Evolutionary conservation across 2,329 filamentous ascomycete genomes (phyloP), one percentile per base, ranked within the genome.

Genomic region (Juglanconis oblonga): DNA sequence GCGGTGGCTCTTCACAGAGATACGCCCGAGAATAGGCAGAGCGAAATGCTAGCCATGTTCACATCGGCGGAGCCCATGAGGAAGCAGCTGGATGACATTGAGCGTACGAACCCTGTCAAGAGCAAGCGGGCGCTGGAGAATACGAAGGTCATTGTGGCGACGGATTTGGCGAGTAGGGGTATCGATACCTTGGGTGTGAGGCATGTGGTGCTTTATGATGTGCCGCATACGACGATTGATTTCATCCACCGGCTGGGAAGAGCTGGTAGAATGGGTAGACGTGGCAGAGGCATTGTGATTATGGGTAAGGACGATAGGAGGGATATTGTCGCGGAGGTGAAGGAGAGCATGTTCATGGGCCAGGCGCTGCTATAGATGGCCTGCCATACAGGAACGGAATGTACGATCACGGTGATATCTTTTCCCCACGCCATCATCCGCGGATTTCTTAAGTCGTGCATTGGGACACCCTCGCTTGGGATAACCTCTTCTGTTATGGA

Each of bases 141-240:
- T 70, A 92, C 90, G 49, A 96, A 92, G 73, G 94, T 97, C 10
- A 85, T 99, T 44, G 94, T 99, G 3, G 95, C 92, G 11, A 99
- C 95, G 0, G 95, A 99, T 73, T 77, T 99, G 60, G 92, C 91
- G 4, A 97, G 92, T 5, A 81, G 95, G 66, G 95, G 95, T 64
- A 97, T 99, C 68, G 95, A 99, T 73, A 99, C 95, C 0, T 77
- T 97, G 35, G 89, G 91, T 17, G 94, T 98, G 17, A 85, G 91
- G 59, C 91, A 96, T 66, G 95, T 99, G 55, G 88, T 99, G 57
- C 77, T 99, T 32, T 98, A 97, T 73, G 92, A 99, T 72, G 94
- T 99, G n/a, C 95, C 95, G 4, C 94, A 98, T 71, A 96, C 91
- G 0, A 96, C 92, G 0, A 96, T 99, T 62, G 96, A 99, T 74